Evolutionary conservation across 208 protist species (phyloP), one percentile per base, ranked within the genome.

Genomic region (Kentomonas sorsogonicus): DNA sequence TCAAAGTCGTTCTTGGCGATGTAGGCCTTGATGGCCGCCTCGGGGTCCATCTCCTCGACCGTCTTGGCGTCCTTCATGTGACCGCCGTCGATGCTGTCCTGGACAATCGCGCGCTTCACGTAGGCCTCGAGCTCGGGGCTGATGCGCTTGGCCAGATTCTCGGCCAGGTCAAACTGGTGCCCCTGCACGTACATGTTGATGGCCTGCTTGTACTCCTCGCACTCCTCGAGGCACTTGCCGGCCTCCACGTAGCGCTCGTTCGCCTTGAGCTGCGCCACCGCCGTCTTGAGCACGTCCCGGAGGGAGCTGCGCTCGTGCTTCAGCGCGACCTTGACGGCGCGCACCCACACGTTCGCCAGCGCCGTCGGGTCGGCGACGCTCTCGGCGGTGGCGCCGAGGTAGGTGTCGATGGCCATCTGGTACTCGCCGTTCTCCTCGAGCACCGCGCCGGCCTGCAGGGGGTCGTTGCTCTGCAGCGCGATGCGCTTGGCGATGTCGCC

Each of bases 101-200:
- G 77, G 58, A 96, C 83, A 70, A 91, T 92, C 16, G 78, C 89
- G 3, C 76, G 72, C 74, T 92, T 83, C 44, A 97, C 93, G 62
- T 93, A 90, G 53, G 92, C 81, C 53, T 85, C 79, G 40, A 96
- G 52, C 53, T 97, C 87, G 4, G 85, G 84, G 55, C 79, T 89
- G 31, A 93, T 84, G 43, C 85, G 84, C 52, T 80, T 75, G 13
- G 91, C 93, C 26, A 96, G 73, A 27, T 72, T 63, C 65, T 94
- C 80, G 10, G 90, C 90, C 63, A 97, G 67, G 58, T 97, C 90
- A 72, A 94, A 98, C 74, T 97, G 79, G 47, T 83, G 77, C 6
- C 79, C 95, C 45, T 84, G 65, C 30, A 98, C 90, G 77, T 97
- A 98, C 73, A 97, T 91, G 60, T 97, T 89, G 69, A 98, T 92